Evolutionary conservation across 2,329 filamentous ascomycete genomes (phyloP), one percentile per base, ranked within the genome.

Genomic region (Xylariaceae sp.): DNA sequence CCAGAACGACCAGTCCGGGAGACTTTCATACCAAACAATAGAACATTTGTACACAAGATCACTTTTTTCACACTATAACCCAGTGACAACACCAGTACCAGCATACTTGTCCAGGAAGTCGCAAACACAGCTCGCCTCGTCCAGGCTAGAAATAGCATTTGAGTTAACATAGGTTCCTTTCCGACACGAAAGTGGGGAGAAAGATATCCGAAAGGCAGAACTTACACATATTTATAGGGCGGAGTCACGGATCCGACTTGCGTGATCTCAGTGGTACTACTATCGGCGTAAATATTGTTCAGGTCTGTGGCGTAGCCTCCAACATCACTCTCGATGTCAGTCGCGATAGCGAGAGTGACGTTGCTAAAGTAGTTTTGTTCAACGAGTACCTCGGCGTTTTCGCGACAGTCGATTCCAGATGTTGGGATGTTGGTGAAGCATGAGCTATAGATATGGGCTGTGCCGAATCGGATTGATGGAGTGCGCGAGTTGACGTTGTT

Each of bases 391-490:
- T 79, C 70, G 2, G 77, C 75, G 6, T 69, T 70, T 50, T 71
- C 64, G 37, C 75, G 74, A 23, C 75, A 72, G 66, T 79, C 78
- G 65, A 80, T 72, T 20, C 72, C 76, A 4, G 60, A 65, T 1
- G 62, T 61, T 14, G 72, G 64, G 20, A 44, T 52, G 43, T 69
- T 57, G 54, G 68, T 62, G 61, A 71, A 76, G 61, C 72, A 75
- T 58, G 67, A 72, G 69, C 79, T 82, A 59, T 59, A 72, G 57
- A 74, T 63, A 66, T 86, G 83, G 10, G 69, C 80, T 34, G 78
- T 84, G 22, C 82, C 83, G 67, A 86, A 86, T 54, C 82, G 80
- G 62, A 85, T 61, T 3, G 75, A 79, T 4, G 83, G 83, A 1
- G 67, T 69, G 44, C 83, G 82, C 6, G 77, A 82, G 72, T 83